Evolutionary conservation across 352 stramenopile species (phyloP).

Genomic region (Globisporangium carolinianum): DNA sequence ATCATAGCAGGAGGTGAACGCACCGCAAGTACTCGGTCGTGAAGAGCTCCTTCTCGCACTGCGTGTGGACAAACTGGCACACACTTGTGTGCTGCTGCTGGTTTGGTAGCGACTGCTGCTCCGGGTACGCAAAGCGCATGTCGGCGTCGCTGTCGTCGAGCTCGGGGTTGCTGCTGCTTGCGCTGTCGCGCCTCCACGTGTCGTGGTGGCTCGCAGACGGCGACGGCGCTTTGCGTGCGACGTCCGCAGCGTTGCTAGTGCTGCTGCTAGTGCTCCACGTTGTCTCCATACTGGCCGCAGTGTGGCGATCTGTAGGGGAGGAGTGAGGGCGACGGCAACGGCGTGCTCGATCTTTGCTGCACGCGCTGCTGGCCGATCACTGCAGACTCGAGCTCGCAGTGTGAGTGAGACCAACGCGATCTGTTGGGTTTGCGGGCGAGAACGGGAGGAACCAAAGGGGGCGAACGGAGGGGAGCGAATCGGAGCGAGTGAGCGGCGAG

Average conservation of each 20-base stretch:
- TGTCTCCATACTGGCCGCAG: neutral
- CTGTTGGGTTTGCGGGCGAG: neutral
- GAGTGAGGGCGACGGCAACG: neutral
- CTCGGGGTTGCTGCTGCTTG: constrained; percentile 21
- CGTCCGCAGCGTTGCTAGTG: neutral
- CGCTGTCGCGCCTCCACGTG: neutral
- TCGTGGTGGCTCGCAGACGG: too few relatives aligned
- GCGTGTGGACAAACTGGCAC: constrained; percentile 54
- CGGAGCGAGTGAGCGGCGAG: neutral
- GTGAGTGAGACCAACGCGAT: neutral
- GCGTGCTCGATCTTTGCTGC: too few relatives aligned
- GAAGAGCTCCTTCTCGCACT: constrained; percentile 74
- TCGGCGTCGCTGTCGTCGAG: neutral
- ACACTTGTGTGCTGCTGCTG: neutral
- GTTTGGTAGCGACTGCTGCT: neutral
- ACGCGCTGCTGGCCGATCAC: too few relatives aligned
- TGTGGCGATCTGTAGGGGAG: neutral
- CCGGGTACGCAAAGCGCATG: constrained; percentile 14
- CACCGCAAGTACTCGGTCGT: constrained; percentile 67
- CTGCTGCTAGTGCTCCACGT: neutral
- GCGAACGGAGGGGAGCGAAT: neutral
- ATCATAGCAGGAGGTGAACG: neutral
- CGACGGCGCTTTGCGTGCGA: neutral
- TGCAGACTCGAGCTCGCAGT: too few relatives aligned
- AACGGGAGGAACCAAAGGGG: neutral